A percentile compares a stretch with the other conserved stretches of the same genome.
Evolutionary conservation across 2,329 filamentous ascomycete species (phyloP).

Genomic region (Emericellopsis atlantica): DNA sequence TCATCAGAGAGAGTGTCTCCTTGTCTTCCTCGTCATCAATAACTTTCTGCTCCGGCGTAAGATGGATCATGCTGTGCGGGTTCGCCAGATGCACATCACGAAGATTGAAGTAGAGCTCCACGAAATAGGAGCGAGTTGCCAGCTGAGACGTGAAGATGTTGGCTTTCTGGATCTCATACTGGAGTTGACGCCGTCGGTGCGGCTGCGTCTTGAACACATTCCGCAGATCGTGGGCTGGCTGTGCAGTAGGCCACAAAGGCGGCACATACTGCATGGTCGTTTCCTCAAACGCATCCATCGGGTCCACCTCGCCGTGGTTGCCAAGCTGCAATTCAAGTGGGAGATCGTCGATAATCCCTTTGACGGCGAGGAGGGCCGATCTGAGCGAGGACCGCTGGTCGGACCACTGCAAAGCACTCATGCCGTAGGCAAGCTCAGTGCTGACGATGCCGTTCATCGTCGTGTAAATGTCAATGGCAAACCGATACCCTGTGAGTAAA

Average conservation of each 20-base stretch:
- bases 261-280: conserved; percentile 38
- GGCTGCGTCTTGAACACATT: conserved; percentile 35
- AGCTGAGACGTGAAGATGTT: conserved; percentile 79
- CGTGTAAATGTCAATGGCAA: conserved; percentile 64
- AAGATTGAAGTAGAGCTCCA: conserved; percentile 74
- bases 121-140: conserved; percentile 70
- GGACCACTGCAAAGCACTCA: conserved; percentile 64
- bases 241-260: conserved; percentile 31
- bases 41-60: conserved; percentile 20
- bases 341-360: conserved; percentile 52
- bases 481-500: conserved; percentile 67
- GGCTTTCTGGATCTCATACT: conserved; percentile 84
- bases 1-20: conserved; percentile 51
- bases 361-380: conserved; percentile 58
- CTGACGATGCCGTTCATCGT: conserved; percentile 70
- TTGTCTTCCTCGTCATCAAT: conserved; percentile 26
- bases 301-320: conserved; percentile 20
- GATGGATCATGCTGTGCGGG: conserved; percentile 15
- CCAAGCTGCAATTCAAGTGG: conserved; percentile 55
- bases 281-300: conserved; percentile 28
- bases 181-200: conserved; percentile 41
- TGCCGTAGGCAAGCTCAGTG: conserved; percentile 73
- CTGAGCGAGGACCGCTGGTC: conserved; percentile 64
- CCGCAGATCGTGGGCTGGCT: conserved; percentile 36
- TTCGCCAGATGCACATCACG: conserved; percentile 50